A percentile compares a stretch with the other conserved stretches of the same genome.
phyloP scores from a whole-genome alignment of 1,284 basidiomycete species.

The Rugosomyces carneus region DNA sequence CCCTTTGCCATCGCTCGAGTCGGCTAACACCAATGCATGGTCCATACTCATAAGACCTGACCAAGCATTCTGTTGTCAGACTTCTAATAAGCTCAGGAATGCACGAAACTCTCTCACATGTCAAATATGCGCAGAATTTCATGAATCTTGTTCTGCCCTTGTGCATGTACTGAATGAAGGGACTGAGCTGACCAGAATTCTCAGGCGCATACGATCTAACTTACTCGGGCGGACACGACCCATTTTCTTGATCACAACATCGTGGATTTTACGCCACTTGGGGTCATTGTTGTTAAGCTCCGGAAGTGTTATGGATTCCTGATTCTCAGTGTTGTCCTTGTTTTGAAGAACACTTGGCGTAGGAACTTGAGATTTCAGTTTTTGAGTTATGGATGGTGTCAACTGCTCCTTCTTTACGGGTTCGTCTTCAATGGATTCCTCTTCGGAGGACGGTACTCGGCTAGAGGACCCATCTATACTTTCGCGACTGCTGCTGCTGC shows the following conservation, averaged over 20 bases:
- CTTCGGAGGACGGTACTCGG: constrained; percentile 15
- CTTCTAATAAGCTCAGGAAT: neutral
- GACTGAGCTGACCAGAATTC: neutral
- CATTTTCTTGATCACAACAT: constrained; percentile 38
- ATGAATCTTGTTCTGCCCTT: constrained; percentile 57
- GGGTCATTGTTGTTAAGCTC: constrained; percentile 39
- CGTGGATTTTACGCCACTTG: constrained; percentile 41
- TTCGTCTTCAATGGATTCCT: constrained; percentile 10
- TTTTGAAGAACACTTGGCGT: neutral
- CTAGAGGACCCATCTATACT: constrained; percentile 18
- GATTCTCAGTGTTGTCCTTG: constrained; percentile 12
- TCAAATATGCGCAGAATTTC: constrained; percentile 80
- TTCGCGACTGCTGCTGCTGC: constrained; percentile 16
- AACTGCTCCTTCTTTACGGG: constrained; percentile 6
- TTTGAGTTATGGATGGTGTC: neutral
- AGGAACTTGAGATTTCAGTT: neutral
- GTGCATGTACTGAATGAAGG: constrained; percentile 46
- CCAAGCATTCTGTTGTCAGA: neutral
- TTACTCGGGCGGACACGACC: constrained; percentile 54
- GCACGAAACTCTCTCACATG: constrained; percentile 37
- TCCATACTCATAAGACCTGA: constrained; percentile 75
- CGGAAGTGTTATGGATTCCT: constrained; percentile 10
- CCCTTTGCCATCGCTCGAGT: constrained; percentile 86
- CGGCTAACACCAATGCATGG: constrained; percentile 82
- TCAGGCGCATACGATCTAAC: constrained; percentile 22